A percentile compares a stretch with the other conserved stretches of the same genome.
These are phyloP conservation scores for Thuidium tamariscinum DNA, from an alignment of 225 moss, liverwort and hornwort species.

Conservation along the genomic window DNA sequence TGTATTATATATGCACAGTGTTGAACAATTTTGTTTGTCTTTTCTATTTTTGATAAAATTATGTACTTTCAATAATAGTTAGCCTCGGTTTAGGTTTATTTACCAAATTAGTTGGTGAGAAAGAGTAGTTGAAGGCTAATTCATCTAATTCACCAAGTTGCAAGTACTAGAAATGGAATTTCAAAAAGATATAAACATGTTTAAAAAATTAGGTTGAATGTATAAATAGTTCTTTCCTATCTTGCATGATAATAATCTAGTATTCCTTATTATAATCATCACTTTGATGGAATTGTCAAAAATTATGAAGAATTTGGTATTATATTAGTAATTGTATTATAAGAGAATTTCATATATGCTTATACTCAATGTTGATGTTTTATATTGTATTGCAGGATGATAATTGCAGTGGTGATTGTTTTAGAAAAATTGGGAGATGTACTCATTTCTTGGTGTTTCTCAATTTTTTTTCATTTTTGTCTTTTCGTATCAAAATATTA, in stretches of 20 bases:
- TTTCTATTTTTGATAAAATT: background rate
- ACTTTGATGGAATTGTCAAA: background rate
- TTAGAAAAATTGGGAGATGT: slow-evolving; percentile 76
- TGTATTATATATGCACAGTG: background rate
- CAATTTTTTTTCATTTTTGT: background rate
- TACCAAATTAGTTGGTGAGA: background rate
- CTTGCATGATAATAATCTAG: background rate
- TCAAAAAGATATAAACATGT: background rate
- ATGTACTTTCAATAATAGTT: too few species aligned
- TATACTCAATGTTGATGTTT: background rate
- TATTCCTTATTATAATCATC: background rate
- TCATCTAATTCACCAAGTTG: background rate
- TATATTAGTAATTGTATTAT: background rate
- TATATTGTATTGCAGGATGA: slow-evolving; percentile 48
- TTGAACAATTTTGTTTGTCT: background rate
- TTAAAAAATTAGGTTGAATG: background rate
- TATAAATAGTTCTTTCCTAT: rapidly evolving
- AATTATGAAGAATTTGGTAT: background rate
- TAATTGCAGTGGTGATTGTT: slow-evolving; percentile 63
- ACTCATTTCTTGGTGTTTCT: slow-evolving; percentile 61
- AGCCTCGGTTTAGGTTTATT: background rate
- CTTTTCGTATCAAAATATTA: background rate
- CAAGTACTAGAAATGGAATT: background rate
- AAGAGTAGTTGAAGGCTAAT: background rate
- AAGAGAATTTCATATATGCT: background rate